Base-by-base conservation (phyloP, 192 early-diverging fungal genomes). In the Lunasporangiospora selenospora region DNA sequence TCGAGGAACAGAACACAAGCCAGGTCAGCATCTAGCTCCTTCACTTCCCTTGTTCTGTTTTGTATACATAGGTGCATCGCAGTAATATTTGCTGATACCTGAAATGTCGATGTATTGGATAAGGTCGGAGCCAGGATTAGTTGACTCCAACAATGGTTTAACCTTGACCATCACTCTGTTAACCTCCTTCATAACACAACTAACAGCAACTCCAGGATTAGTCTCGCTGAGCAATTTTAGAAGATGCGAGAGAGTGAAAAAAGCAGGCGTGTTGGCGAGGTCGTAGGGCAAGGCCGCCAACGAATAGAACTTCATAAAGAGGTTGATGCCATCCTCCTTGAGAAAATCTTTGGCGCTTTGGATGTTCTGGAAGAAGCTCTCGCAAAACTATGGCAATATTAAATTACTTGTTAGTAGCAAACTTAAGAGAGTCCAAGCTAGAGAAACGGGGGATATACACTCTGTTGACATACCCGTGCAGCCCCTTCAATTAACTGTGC, bases 321-420 rank as follows among this genome's bases (percentile, higher is more conserved):
- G 61, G 18, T 86, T 76, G 7, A 89, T 65, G 7, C 91, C 91
- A n/a, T 80, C 77, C 16, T 77, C 60, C 38, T 85, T 81, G 19
- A 92, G 76, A 53, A 95, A 90, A 29, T 93, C 94, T 34, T 82
- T 81, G n/a, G 81, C 85, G 62, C 92, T 92, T 9, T 81, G 54
- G 19, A 80, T 75, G 58, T 90, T 93, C 51, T 93, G 91, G 63
- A 96, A 94, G 29, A 94, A 77, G 7, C 93, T 93, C 53, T 96
- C 93, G 34, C 94, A 78, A 59, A 96, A 93, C 79, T 86, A 75
- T n/a, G 21, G 30, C 33, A 36, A 36, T 30, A 54, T n/a, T n/a
- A n/a, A n/a, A n/a, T n/a, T n/a, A n/a, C n/a, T n/a, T n/a, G n/a
- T n/a, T n/a, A n/a, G n/a, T n/a, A n/a, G n/a, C n/a, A 41, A 27